These are phyloP conservation scores for Blastobotrys apis DNA, from an alignment of 1,139 yeast genomes.

Conservation along the genomic window DNA sequence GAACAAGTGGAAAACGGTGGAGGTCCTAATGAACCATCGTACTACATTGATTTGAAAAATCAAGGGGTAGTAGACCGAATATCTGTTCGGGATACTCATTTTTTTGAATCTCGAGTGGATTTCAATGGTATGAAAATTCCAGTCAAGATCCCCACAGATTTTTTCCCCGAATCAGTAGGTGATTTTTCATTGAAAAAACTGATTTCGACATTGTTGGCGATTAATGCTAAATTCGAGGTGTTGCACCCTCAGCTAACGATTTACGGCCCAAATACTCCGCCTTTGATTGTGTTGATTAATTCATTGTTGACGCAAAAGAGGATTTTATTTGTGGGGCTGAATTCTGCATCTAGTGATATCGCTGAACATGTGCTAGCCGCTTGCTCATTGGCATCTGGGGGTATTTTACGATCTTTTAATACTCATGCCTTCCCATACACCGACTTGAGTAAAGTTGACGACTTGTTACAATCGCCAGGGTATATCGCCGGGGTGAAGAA, in stretches of 20 bases:
- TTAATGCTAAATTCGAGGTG: constrained; percentile 24
- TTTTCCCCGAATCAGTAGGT: constrained; percentile 34
- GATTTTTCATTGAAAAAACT: constrained; percentile 31
- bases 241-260: constrained; percentile 40
- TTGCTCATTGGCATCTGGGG: constrained; percentile 54
- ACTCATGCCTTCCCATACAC: constrained; percentile 54
- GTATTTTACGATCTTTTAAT: constrained; percentile 50
- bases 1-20: constrained; percentile 1
- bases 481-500: constrained; percentile 65
- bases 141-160: constrained; percentile 34
- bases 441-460: constrained; percentile 57
- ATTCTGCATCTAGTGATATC: constrained; percentile 51
- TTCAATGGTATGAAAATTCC: constrained; percentile 35
- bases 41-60: constrained; percentile 31
- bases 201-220: constrained; percentile 25
- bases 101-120: constrained; percentile 31
- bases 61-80: constrained; percentile 28
- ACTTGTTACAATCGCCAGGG: constrained; percentile 49
- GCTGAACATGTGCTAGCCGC: constrained; percentile 53
- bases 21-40: constrained; percentile 21
- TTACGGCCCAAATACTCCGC: constrained; percentile 57
- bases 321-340: constrained; percentile 52
- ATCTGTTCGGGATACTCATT: constrained; percentile 32
- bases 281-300: constrained; percentile 52
- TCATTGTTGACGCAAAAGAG: constrained; percentile 57